Evolutionary conservation across 1,284 basidiomycete genomes (phyloP), one percentile per base, ranked within the genome.

Genomic region (Sporisorium sorghi): DNA sequence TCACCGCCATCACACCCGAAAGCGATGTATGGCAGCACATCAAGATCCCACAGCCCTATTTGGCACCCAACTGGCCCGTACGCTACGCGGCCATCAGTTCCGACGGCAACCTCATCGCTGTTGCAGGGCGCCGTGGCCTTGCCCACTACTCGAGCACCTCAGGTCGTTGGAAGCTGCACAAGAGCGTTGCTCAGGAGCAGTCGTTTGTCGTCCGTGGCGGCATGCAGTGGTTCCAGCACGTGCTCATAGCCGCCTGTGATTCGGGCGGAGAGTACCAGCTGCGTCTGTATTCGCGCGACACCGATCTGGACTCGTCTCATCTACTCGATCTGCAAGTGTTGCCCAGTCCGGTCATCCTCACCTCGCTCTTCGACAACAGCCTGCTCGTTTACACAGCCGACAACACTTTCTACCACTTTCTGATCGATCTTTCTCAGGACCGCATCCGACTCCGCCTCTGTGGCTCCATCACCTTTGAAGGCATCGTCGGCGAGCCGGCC

Each of bases 1-100:
- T 97, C 90, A 95, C 93, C 81, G 91, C 99, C 50, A 97, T 99
- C 84, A 97, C 97, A 81, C 96, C 96, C n/a, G 95, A 97, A 81
- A 93, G 93, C 3, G 96, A 98, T 79, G 94, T 97, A 9, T 83
- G 81, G 81, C 81, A 76, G 26, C 69, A 73, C 43, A 58, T 79
- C 53, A 70, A 92, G 90, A 90, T 99, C n/a, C 97, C 97, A 0
- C 90, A 92, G 78, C 87, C 87, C 21, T 99, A 99, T 85, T 87
- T 98, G 39, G 89, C 93, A 0, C 88, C 90, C 14, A 97, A 99
- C 79, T 97, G 96, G 93, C 97, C 97, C 0, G 91, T 99, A 43
- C 90, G 91, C 40, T 97, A 95, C 83, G 95, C 95, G 7, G 91
- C 92, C 5, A 89, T 99, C 62, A 97, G 93, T 61, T 89, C 88